Conservation (phyloP, 1,139 yeast genomes). For the Geotrichum australiense region DNA sequence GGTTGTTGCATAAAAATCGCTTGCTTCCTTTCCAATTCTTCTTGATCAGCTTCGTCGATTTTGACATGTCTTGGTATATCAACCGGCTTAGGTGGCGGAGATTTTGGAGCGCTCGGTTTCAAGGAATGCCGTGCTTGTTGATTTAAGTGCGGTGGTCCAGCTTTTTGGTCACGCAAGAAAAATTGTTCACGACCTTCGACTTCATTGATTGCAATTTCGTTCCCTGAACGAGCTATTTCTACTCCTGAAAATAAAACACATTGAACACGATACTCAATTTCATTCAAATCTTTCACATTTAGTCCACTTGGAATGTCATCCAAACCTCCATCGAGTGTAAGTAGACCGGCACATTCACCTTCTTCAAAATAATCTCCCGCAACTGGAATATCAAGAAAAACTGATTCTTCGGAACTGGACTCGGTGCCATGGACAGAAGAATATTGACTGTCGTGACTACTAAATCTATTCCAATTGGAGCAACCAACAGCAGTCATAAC, state of each 20-base stretch:
- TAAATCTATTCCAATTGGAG: slow-evolving; percentile 16
- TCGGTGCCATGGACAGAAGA: neutral
- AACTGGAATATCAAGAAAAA: neutral
- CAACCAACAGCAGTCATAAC: slow-evolving; percentile 17
- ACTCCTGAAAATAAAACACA: slow-evolving; percentile 18
- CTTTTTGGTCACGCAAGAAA: slow-evolving; percentile 1
- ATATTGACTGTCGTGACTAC: slow-evolving; percentile 6
- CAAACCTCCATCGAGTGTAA: slow-evolving; percentile 17
- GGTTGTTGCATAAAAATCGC: slow-evolving; percentile 14
- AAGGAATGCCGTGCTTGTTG: slow-evolving; percentile 3
- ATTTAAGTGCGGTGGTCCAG: too few species aligned
- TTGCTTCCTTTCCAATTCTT: slow-evolving; percentile 11
- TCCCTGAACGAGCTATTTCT: slow-evolving; percentile 14
- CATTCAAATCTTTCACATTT: slow-evolving; percentile 6
- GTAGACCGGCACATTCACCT: slow-evolving; percentile 15
- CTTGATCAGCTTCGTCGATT: neutral
- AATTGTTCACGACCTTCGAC: slow-evolving; percentile 13
- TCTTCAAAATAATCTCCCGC: slow-evolving; percentile 14
- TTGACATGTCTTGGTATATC: neutral
- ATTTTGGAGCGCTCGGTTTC: neutral
- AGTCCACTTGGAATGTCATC: slow-evolving; percentile 18
- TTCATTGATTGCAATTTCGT: slow-evolving; percentile 14
- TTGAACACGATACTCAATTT: slow-evolving; percentile 12
- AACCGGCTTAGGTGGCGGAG: neutral
- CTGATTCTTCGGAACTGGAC: slow-evolving; percentile 7